Evolutionary conservation across 129 eudicot species (phyloP).

Genomic region (Arctium lappa): DNA sequence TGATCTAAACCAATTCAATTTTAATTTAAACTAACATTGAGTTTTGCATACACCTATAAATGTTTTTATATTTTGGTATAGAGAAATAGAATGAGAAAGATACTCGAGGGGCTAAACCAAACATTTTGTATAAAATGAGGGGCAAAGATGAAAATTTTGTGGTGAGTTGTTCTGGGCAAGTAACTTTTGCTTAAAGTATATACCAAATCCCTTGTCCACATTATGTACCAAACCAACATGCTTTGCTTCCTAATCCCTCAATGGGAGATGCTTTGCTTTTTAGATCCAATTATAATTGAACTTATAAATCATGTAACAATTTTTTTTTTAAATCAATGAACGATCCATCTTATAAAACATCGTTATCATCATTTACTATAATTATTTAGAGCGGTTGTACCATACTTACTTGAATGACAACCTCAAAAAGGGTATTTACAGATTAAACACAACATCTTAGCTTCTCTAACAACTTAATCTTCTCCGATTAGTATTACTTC

Average conservation of each 20-base stretch:
- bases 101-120: not conserved
- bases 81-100: not conserved
- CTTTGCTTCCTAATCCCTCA: constrained; percentile 14
- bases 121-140: not conserved
- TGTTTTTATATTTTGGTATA: not conserved
- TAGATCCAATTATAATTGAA: not conserved
- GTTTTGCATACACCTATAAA: not conserved
- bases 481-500: too few relatives aligned
- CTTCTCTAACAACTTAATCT: too few relatives aligned
- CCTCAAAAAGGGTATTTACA: too few relatives aligned
- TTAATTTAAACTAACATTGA: not conserved
- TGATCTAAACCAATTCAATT: not conserved
- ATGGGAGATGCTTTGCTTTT: constrained; percentile 11
- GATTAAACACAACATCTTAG: too few relatives aligned
- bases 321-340: too few relatives aligned
- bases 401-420: too few relatives aligned
- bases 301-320: too few relatives aligned
- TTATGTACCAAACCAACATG: constrained; percentile 17
- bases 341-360: too few relatives aligned
- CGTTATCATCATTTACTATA: too few relatives aligned
- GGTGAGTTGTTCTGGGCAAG: not conserved
- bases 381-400: too few relatives aligned
- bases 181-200: constrained; percentile 12
- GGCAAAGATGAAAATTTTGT: not conserved
- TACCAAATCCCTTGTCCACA: constrained; percentile 20